phyloP scores from a whole-genome alignment of 2,329 filamentous ascomycete species.

The Ustulina deusta region DNA sequence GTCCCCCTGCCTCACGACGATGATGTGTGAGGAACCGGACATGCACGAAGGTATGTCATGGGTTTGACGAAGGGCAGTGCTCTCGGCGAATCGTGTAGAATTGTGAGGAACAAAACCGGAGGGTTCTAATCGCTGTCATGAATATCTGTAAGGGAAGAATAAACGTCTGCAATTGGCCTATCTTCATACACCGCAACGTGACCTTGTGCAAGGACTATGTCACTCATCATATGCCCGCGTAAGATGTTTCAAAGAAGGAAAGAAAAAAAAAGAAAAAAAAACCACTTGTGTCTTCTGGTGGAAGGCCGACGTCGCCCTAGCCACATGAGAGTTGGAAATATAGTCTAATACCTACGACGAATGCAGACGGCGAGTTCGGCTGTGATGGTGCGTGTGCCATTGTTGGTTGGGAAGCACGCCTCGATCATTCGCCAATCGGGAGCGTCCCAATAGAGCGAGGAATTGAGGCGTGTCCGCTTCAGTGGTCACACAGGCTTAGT shows the following conservation, averaged over 20 bases:
- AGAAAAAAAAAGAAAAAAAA: too few species aligned
- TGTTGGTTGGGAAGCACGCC: conserved; percentile 1
- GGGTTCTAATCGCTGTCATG: conserved; percentile 26
- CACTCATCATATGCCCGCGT: neutral
- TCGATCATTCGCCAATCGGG: conserved; percentile 31
- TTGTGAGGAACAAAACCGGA: conserved; percentile 4
- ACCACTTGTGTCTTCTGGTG: neutral
- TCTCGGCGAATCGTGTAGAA: conserved; percentile 13
- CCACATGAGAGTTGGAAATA: neutral
- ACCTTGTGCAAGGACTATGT: neutral
- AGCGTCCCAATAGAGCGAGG: conserved; percentile 14
- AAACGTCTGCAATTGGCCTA: conserved; percentile 24
- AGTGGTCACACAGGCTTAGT: conserved; percentile 13
- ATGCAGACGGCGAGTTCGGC: conserved; percentile 27
- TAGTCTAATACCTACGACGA: neutral
- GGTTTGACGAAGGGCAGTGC: conserved; percentile 8
- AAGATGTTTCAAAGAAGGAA: too few species aligned
- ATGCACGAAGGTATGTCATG: neutral
- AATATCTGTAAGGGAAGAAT: conserved; percentile 29
- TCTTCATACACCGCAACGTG: conserved; percentile 20
- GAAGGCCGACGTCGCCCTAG: neutral
- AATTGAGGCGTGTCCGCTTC: conserved; percentile 26
- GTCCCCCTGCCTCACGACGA: neutral
- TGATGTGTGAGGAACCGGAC: conserved; percentile 14
- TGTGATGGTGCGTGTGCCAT: conserved; percentile 4